Conservation (phyloP, 1,139 yeast species). For the Saccharomyces hybrid region DNA sequence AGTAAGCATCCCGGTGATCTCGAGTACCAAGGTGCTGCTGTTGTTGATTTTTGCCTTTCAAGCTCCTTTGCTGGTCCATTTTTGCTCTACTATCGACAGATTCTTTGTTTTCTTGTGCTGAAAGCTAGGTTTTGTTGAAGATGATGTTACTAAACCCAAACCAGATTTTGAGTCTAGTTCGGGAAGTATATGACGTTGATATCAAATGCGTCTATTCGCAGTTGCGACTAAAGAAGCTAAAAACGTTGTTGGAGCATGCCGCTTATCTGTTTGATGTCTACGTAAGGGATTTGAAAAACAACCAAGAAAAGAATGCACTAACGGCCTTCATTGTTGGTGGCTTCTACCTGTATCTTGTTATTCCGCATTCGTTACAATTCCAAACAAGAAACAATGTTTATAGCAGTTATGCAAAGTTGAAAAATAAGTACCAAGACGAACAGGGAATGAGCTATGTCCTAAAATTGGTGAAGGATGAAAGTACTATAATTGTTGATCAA, state of each 20-base stretch:
- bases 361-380: constrained; percentile 30
- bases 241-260: constrained; percentile 31
- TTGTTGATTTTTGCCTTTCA: too few relatives aligned
- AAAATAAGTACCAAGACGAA: constrained; percentile 26
- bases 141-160: not conserved
- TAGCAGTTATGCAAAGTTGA: constrained; percentile 24
- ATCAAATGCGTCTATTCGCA: constrained; percentile 25
- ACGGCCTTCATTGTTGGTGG: constrained; percentile 26
- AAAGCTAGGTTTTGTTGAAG: not conserved
- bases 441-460: constrained; percentile 28
- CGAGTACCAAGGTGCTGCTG: not conserved
- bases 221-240: constrained; percentile 27
- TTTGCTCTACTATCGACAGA: too few relatives aligned
- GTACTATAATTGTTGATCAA: not conserved
- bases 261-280: constrained; percentile 25
- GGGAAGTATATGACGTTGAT: constrained; percentile 28
- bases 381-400: constrained; percentile 30
- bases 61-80: too few relatives aligned
- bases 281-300: not conserved
- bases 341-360: constrained; percentile 25
- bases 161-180: constrained; percentile 16
- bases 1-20: not conserved
- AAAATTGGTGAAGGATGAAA: not conserved
- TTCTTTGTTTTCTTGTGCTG: too few relatives aligned
- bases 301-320: constrained; percentile 9